Conservation (phyloP, 106 monocot species). For the Allium fistulosum region DNA sequence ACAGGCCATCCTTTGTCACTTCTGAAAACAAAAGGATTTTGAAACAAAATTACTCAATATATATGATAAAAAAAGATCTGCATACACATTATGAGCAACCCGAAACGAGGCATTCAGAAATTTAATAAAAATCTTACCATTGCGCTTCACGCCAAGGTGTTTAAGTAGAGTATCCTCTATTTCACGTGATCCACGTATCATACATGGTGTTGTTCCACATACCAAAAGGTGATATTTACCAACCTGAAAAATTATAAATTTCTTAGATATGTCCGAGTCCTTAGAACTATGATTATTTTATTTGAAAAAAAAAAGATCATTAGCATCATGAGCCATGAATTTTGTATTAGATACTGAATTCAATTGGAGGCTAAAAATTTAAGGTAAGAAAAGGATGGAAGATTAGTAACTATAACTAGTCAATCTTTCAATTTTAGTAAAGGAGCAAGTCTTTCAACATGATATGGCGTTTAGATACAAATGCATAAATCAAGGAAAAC, state of each 20-base stretch:
- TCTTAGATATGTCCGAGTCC: neutral
- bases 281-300: no score
- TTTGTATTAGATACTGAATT: no score
- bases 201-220: constrained; percentile 97
- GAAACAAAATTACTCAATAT: neutral
- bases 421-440: no score
- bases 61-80: neutral
- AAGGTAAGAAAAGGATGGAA: no score
- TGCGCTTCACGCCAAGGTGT: constrained; percentile 92
- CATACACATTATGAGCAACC: neutral
- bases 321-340: no score
- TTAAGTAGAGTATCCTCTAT: constrained; percentile 85
- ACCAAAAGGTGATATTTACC: constrained; percentile 95
- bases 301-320: no score
- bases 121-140: constrained; percentile 30
- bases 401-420: no score
- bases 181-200: constrained; percentile 94
- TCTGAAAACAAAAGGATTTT: constrained; percentile 39
- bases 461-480: neutral
- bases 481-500: neutral
- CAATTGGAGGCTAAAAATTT: no score
- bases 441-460: no score
- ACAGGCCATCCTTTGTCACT: constrained; percentile 92
- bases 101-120: neutral
- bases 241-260: constrained; percentile 40